phyloP scores from a whole-genome alignment of 495 filamentous ascomycete genomes.

The Penicillium pancosmium region DNA sequence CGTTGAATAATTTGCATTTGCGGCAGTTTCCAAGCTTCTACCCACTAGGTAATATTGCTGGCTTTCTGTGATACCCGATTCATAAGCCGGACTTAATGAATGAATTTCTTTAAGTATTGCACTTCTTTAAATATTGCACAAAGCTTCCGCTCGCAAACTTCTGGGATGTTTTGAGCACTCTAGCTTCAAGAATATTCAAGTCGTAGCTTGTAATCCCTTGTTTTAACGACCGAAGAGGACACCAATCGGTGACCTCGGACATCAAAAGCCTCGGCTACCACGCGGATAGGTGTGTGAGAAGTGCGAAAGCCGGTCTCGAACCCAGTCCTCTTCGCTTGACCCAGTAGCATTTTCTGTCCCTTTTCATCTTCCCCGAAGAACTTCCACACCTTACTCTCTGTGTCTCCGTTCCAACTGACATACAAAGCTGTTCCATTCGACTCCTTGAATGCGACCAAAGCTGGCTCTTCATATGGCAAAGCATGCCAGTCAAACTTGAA shows the following conservation, averaged over 20 bases:
- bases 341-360: conserved; percentile 19
- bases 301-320: conserved; percentile 29
- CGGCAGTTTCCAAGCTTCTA: neutral
- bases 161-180: neutral
- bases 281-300: neutral
- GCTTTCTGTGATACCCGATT: neutral
- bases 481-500: conserved; percentile 26
- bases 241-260: conserved; percentile 11
- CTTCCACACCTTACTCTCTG: conserved; percentile 29
- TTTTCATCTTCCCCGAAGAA: conserved; percentile 23
- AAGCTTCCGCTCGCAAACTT: too few species aligned
- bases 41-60: neutral
- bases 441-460: conserved; percentile 25
- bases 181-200: neutral
- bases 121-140: neutral
- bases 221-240: conserved; percentile 7
- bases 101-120: neutral
- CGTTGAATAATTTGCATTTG: conserved; percentile 11
- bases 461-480: conserved; percentile 20
- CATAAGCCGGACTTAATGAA: conserved; percentile 2
- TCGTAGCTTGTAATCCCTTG: conserved; percentile 6
- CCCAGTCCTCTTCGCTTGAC: conserved; percentile 16
- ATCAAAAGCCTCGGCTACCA: conserved; percentile 17
- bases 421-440: conserved; percentile 24
- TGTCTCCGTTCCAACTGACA: conserved; percentile 40